Conservation (phyloP, 1,139 yeast species). For the Suhomyces choctaworum region DNA sequence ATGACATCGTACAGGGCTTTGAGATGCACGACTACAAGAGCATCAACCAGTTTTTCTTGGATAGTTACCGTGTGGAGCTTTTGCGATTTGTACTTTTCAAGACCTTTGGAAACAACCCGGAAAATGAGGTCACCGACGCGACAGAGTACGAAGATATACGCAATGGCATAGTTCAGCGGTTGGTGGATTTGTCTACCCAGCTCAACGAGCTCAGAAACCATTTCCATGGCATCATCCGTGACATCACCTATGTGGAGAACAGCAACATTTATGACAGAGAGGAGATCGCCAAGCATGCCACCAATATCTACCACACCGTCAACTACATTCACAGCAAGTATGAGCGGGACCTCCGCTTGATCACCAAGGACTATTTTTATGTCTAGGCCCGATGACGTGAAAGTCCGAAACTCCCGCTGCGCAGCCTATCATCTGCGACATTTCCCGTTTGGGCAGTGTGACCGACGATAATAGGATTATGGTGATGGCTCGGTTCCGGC, state of each 20-base stretch:
- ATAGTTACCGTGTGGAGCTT: slow-evolving; percentile 16
- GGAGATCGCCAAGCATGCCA: slow-evolving; percentile 16
- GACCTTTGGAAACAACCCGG: slow-evolving; percentile 5
- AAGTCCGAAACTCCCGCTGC: too few relatives aligned
- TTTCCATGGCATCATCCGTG: slow-evolving; percentile 12
- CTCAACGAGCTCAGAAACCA: slow-evolving; percentile 13
- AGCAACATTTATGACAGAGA: slow-evolving; percentile 12
- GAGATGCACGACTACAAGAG: neutral
- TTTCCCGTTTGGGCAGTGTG: too few relatives aligned
- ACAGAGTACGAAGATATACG: slow-evolving; percentile 5
- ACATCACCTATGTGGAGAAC: slow-evolving; percentile 6
- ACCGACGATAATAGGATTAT: too few relatives aligned
- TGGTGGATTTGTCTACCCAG: slow-evolving; percentile 11
- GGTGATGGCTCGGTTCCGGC: too few relatives aligned
- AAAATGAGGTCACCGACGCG: slow-evolving; percentile 1
- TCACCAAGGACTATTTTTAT: slow-evolving; percentile 19
- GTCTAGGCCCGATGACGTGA: too few relatives aligned
- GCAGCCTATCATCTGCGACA: too few relatives aligned
- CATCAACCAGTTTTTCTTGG: slow-evolving; percentile 14
- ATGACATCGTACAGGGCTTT: slow-evolving; percentile 7
- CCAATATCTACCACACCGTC: slow-evolving; percentile 17
- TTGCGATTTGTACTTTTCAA: slow-evolving; percentile 10
- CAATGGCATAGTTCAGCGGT: slow-evolving; percentile 7
- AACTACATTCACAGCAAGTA: slow-evolving; percentile 15
- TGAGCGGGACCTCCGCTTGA: slow-evolving; percentile 14